Evolutionary conservation across 164 flowering plant genomes (phyloP).

Genomic region (Cinnamomum micranthum): DNA sequence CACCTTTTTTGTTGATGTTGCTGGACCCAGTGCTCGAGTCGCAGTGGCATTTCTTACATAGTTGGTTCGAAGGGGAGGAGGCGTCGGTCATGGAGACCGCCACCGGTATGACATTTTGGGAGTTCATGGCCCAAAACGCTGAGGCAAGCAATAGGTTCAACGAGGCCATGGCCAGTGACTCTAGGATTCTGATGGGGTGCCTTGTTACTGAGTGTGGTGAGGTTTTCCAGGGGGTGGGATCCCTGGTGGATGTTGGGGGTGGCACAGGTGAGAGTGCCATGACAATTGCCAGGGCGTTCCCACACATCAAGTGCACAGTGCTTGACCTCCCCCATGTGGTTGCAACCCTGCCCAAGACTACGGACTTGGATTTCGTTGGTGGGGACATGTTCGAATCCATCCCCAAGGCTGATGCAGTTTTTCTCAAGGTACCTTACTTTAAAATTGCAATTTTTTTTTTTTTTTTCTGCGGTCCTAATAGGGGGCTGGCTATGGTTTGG

Average conservation of each 20-base stretch:
- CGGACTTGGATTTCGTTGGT: conserved; percentile 18
- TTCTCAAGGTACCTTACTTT: conserved; percentile 15
- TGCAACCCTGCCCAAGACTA: conserved; percentile 7
- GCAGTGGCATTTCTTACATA: conserved; percentile 17
- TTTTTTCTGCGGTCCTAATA: no score
- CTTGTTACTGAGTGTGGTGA: conserved; percentile 17
- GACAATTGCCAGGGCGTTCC: conserved; percentile 30
- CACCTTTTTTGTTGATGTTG: conserved; percentile 15
- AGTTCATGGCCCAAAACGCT: conserved; percentile 3
- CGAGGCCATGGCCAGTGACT: conserved; percentile 45
- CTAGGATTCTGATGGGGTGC: conserved; percentile 19
- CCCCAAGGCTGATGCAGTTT: conserved; percentile 27
- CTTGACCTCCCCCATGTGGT: conserved; percentile 44
- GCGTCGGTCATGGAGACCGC: conserved; percentile 20
- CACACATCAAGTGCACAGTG: conserved; percentile 24
- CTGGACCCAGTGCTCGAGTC: conserved; percentile 26
- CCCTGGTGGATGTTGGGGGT: conserved; percentile 39
- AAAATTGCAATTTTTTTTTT: no score
- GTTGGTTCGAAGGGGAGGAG: conserved; percentile 22
- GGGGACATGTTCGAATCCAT: conserved; percentile 33
- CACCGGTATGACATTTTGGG: conserved; percentile 19
- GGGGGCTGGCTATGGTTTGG: no score
- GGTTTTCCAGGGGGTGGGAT: conserved; percentile 27
- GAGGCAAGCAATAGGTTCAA: conserved; percentile 20
- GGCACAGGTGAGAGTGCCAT: conserved; percentile 32